phyloP scores from a whole-genome alignment of 2,329 filamentous ascomycete species.

The Xylaria sp. region DNA sequence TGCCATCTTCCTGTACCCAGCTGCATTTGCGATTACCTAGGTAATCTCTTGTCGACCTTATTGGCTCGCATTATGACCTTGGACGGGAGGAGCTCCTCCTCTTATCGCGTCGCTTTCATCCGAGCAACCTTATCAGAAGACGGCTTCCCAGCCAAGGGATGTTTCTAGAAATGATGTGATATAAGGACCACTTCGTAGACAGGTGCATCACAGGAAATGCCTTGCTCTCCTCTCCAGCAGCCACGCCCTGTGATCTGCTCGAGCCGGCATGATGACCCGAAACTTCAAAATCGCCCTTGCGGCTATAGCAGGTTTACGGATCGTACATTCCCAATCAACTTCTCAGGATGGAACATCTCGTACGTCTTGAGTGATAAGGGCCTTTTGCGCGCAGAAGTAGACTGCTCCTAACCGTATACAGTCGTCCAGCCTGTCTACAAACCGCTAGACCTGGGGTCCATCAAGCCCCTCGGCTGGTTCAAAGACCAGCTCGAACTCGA shows the following conservation, averaged over 20 bases:
- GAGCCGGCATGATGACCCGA: constrained; percentile 1
- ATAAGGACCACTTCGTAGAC: constrained; percentile 3
- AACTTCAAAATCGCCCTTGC: constrained; percentile 4
- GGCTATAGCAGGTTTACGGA: constrained; percentile 4
- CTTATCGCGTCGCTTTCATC: constrained; percentile 16
- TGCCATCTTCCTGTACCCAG: neutral
- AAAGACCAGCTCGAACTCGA: constrained; percentile 30
- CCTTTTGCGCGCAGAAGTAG: neutral
- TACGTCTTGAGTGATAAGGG: neutral
- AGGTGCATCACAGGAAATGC: neutral
- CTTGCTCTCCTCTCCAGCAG: neutral
- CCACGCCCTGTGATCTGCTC: neutral
- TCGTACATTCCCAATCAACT: constrained; percentile 4
- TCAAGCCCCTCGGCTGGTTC: constrained; percentile 30
- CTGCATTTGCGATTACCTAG: neutral
- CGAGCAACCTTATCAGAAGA: constrained; percentile 11
- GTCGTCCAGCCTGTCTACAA: constrained; percentile 28
- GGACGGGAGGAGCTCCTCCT: constrained; percentile 8
- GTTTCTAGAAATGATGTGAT: constrained; percentile 5
- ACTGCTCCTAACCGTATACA: constrained; percentile 8
- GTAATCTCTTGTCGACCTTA: neutral
- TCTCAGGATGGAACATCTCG: constrained; percentile 7
- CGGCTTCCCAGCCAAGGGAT: neutral
- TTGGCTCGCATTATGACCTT: constrained; percentile 19
- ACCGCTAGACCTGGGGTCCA: constrained; percentile 24